These are phyloP conservation scores for Thermoascus crustaceus DNA, from an alignment of 2,329 filamentous ascomycete species.

Conservation along the genomic window DNA sequence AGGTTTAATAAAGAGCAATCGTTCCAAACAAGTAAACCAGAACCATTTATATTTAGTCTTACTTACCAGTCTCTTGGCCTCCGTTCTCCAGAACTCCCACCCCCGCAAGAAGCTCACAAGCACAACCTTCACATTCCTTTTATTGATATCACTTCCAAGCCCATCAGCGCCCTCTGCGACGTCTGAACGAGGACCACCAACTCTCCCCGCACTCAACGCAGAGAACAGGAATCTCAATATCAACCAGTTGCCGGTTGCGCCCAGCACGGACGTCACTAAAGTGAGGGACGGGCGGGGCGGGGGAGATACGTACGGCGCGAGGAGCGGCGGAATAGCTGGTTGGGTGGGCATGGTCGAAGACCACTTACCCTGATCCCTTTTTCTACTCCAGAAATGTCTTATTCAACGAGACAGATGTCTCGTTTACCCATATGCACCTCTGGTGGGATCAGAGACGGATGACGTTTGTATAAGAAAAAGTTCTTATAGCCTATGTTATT, in stretches of 20 bases:
- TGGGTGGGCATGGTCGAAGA: slow-evolving; percentile 29
- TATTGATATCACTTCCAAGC: slow-evolving; percentile 15
- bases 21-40: too few relatives aligned
- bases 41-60: too few relatives aligned
- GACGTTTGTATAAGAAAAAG: slow-evolving; percentile 1
- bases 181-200: slow-evolving; percentile 6
- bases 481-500: neutral
- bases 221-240: slow-evolving; percentile 44
- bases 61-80: slow-evolving; percentile 58
- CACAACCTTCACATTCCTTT: slow-evolving; percentile 48
- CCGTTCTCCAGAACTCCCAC: slow-evolving; percentile 67
- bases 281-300: slow-evolving; percentile 31
- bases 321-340: slow-evolving; percentile 32
- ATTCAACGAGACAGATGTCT: neutral
- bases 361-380: neutral
- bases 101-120: slow-evolving; percentile 79
- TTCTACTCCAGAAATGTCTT: neutral
- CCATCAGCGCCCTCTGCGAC: slow-evolving; percentile 13
- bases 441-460: neutral
- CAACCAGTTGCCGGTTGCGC: slow-evolving; percentile 50
- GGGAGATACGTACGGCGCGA: slow-evolving; percentile 30
- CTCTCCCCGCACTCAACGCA: slow-evolving; percentile 27
- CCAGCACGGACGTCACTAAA: slow-evolving; percentile 37
- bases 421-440: neutral
- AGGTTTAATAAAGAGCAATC: too few relatives aligned